Percentiles rank a stretch among this genome's conserved stretches.
Conservation (phyloP, 768 basidiomycete genomes). For the Trametes meyenii region DNA sequence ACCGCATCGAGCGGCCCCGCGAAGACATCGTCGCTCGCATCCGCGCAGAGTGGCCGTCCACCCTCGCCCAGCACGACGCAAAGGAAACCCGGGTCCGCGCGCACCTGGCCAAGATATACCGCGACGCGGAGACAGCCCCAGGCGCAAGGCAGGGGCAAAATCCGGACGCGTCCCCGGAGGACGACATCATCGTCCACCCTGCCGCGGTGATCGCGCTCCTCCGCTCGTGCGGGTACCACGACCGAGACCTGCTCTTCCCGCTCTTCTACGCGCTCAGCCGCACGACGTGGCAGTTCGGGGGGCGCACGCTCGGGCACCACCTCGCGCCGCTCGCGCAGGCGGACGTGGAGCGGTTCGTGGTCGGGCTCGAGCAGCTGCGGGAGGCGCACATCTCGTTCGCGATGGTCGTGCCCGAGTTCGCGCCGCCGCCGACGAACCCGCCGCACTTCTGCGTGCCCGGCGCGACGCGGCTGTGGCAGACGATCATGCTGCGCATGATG, state of each 20-base stretch:
- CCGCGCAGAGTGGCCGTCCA: slow-evolving; percentile 37
- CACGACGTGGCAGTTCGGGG: slow-evolving; percentile 27
- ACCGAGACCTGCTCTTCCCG: slow-evolving; percentile 25
- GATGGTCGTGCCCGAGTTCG: not conserved
- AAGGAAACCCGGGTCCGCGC: slow-evolving; percentile 25
- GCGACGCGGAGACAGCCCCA: not conserved
- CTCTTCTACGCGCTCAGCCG: slow-evolving; percentile 35
- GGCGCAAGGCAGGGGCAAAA: not conserved
- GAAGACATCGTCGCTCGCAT: slow-evolving; percentile 34
- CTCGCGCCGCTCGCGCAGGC: slow-evolving; percentile 27
- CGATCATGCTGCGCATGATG: not conserved
- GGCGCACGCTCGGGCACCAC: slow-evolving; percentile 23
- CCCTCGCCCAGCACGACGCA: slow-evolving; percentile 30
- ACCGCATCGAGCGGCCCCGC: slow-evolving; percentile 35
- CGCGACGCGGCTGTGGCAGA: slow-evolving; percentile 5
- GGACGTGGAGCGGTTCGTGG: slow-evolving; percentile 29
- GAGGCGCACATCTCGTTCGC: slow-evolving; percentile 12
- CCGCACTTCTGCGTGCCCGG: slow-evolving; percentile 14
- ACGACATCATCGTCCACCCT: slow-evolving; percentile 29
- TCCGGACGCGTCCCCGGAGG: not conserved
- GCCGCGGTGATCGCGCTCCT: slow-evolving; percentile 31
- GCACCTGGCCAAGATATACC: slow-evolving; percentile 5
- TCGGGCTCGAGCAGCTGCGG: slow-evolving; percentile 29
- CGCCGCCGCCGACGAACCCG: slow-evolving; percentile 4
- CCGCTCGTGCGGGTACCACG: slow-evolving; percentile 26